phyloP scores from a whole-genome alignment of 257 asterid species.

The Solanum sejunctum region DNA sequence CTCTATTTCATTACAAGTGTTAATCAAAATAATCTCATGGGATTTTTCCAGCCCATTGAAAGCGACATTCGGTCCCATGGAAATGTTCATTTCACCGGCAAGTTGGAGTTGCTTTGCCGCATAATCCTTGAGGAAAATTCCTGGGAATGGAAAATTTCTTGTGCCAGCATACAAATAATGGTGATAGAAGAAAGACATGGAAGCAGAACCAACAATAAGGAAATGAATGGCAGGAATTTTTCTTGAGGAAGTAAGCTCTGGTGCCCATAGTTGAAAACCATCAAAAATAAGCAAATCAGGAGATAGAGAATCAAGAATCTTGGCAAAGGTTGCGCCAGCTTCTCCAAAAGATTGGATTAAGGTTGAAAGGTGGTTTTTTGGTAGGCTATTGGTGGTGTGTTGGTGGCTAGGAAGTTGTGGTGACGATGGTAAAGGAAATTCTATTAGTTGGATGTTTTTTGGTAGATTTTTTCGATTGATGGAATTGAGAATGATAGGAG shows the following conservation, averaged over 20 bases:
- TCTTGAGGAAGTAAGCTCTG: constrained; percentile 18
- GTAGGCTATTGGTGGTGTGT: constrained; percentile 33
- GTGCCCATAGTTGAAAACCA: constrained; percentile 39
- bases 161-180: neutral
- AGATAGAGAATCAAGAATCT: constrained; percentile 7
- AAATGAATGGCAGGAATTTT: constrained; percentile 22
- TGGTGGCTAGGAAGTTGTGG: constrained; percentile 23
- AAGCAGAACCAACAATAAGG: constrained; percentile 14
- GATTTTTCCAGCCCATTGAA: constrained; percentile 7
- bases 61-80: neutral
- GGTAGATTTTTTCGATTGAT: constrained; percentile 15
- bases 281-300: constrained; percentile 37
- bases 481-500: constrained; percentile 18
- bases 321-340: constrained; percentile 12
- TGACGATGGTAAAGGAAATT: constrained; percentile 14
- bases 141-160: constrained; percentile 19
- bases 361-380: constrained; percentile 17
- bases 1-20: constrained; percentile 17
- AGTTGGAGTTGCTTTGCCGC: constrained; percentile 5
- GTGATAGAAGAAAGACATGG: constrained; percentile 17
- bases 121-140: constrained; percentile 2
- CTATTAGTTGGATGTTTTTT: constrained; percentile 15
- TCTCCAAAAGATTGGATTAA: constrained; percentile 10
- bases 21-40: constrained; percentile 19
- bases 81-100: neutral